A percentile compares a stretch with the other conserved stretches of the same genome.
These are phyloP conservation scores for Clathrospora elynae DNA, from an alignment of 2,329 filamentous ascomycete species.

Conservation along the genomic window DNA sequence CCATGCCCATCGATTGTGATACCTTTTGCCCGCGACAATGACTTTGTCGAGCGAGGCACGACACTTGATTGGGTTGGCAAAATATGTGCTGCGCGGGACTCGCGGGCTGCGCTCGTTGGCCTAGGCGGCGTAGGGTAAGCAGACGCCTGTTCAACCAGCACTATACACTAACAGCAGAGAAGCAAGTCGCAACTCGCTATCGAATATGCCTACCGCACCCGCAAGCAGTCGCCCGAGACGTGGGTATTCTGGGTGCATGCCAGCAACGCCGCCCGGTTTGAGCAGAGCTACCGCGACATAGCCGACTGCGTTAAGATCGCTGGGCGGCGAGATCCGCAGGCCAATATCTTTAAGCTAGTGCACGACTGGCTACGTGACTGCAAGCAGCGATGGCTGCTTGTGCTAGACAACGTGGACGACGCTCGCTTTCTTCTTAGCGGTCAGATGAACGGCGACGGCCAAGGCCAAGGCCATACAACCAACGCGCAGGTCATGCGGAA, in stretches of 20 bases:
- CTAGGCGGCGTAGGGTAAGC: constrained; percentile 35
- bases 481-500: neutral
- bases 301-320: too few species aligned
- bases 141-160: neutral
- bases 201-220: constrained; percentile 12
- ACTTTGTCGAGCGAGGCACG: constrained; percentile 32
- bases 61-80: constrained; percentile 12
- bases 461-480: neutral
- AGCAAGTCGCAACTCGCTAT: constrained; percentile 22
- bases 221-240: constrained; percentile 12
- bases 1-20: constrained; percentile 27
- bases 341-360: too few species aligned
- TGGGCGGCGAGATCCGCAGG: too few species aligned
- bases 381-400: too few species aligned
- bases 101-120: too few species aligned
- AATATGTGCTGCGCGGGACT: constrained; percentile 12
- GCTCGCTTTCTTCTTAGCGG: constrained; percentile 4
- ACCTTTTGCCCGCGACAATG: constrained; percentile 31
- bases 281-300: constrained; percentile 19
- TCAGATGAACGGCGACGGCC: neutral
- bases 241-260: too few species aligned
- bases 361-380: too few species aligned
- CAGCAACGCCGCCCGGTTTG: constrained; percentile 17
- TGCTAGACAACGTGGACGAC: too few species aligned
- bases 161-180: constrained; percentile 4